Base-by-base conservation (phyloP, 2,329 filamentous ascomycete genomes). In the Chaetomium strumarium region DNA sequence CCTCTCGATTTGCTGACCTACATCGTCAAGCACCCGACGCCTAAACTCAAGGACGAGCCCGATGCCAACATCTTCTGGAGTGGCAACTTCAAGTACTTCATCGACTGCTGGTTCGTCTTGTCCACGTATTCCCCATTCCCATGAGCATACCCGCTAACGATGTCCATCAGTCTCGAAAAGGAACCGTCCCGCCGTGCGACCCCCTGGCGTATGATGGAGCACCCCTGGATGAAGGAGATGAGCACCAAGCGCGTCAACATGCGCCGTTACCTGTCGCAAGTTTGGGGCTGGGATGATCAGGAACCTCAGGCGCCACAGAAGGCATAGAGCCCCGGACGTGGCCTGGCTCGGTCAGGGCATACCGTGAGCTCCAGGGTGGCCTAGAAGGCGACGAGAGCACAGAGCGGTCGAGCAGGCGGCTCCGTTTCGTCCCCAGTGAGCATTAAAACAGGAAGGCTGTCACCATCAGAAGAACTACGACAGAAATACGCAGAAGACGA, bases 211-310 rank as follows among this genome's bases (percentile, higher is more conserved):
- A 99, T 99, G 91, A 81, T 96, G 58, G 93, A 99, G 67, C 93
- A 99, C 72, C 93, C 93, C 2, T 99, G 93, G 93, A 96, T 99
- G 85, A 76, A 89, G 39, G 93, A 99, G 65, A 97, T 97, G 89
- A 86, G 86, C 64, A 79, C 83, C 50, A 97, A 96, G 77, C 89
- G 93, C 62, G 93, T 99, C 68, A 97, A 97, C 71, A 97, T 99
- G 91, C 83, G 83, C 60, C 88, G 90, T 64, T 99, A 96, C 71
- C 79, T 99, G 54, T 84, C 85, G 56, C 90, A 93, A 63, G 93
- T 99, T 40, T 99, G 93, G 93, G 93, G 91, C 54, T 99, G 93
- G 93, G 85, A 93, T 59, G 84, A 90, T n/a, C 59, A 61, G 39
- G 66, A 66, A 43, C 37, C 47, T 19, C 60, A 58, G 47, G 64